Base-by-base conservation (phyloP, 768 basidiomycete species). In the Astraeus odoratus region DNA sequence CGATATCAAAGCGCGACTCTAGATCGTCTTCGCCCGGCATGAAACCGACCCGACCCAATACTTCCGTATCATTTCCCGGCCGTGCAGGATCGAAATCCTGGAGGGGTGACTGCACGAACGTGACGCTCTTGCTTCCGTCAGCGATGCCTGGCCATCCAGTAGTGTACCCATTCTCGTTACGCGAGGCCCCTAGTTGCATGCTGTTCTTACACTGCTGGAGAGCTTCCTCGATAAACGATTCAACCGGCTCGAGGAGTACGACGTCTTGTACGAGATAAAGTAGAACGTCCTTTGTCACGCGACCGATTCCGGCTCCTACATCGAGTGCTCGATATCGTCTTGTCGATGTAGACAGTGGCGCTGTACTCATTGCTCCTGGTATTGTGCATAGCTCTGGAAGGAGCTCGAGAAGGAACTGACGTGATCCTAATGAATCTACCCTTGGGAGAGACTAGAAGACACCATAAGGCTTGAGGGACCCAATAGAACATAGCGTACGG, bases 271-370 rank as follows among this genome's bases (percentile, higher is more conserved):
- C 77, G 43, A 97, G 81, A 55, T 84, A 86, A n/a, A 97, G 77
- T 26, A 99, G 79, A 10, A 93, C 89, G 52, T 87, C 81, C 2
- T 79, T 72, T 0, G 93, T 95, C 22, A 96, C 92, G 42, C 95
- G 82, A 9, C 95, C 95, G 39, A 99, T 83, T 9, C 95, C 95
- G 5, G 93, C 93, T 13, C 87, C 95, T 47, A 93, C 90, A 57
- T 99, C 95, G 18, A 99, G 75, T 0, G 87, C 93, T 36, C 89
- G 78, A 22, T 72, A 78, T 37, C 79, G 71, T 19, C 72, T 69
- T 9, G 59, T n/a, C 12, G 53, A 41, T 33, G 43, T 51, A 33
- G 38, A n/a, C 44, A 39, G 30, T 39, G 50, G 46, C 2, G 33
- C 56, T 34, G 56, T 57, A 43, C n/a, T n/a, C n/a, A n/a, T n/a